A percentile compares a stretch with the other conserved stretches of the same genome.
These are phyloP conservation scores for Hamigera avellanea DNA, from an alignment of 495 filamentous ascomycete species.

Conservation along the genomic window DNA sequence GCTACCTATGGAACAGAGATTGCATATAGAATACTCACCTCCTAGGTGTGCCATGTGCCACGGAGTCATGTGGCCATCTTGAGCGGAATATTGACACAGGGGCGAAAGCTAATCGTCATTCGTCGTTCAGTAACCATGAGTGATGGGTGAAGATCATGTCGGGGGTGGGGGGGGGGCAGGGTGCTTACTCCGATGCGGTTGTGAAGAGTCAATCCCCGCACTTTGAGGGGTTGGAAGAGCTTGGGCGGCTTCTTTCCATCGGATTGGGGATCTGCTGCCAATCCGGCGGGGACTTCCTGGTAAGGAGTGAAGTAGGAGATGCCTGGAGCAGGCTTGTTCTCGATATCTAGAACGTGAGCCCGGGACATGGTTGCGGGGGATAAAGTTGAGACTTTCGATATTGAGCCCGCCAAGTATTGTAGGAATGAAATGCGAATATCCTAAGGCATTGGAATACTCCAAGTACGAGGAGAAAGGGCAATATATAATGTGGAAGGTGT, in stretches of 20 bases:
- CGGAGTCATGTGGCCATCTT: constrained; percentile 47
- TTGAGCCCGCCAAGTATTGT: no score
- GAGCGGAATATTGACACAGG: constrained; percentile 60
- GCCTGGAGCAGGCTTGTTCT: constrained; percentile 31
- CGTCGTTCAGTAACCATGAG: no score
- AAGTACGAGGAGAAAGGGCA: no score
- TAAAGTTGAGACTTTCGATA: not conserved
- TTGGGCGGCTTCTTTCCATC: constrained; percentile 47
- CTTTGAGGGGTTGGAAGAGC: constrained; percentile 51
- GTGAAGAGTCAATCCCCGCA: constrained; percentile 46
- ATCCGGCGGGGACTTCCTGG: constrained; percentile 53
- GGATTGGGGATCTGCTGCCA: constrained; percentile 47
- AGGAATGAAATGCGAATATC: no score
- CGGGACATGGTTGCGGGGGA: not conserved
- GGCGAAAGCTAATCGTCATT: constrained; percentile 34
- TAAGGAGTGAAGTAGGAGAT: constrained; percentile 59
- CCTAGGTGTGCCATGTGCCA: constrained; percentile 53
- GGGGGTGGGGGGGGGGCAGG: not conserved
- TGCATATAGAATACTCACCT: no score
- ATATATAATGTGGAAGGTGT: no score
- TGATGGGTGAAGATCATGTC: no score
- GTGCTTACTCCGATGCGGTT: constrained; percentile 46
- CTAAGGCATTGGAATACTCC: no score
- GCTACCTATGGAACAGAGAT: no score
- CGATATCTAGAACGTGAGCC: constrained; percentile 19